phyloP scores from a whole-genome alignment of 2,329 filamentous ascomycete genomes.

The Penicillium palitans region DNA sequence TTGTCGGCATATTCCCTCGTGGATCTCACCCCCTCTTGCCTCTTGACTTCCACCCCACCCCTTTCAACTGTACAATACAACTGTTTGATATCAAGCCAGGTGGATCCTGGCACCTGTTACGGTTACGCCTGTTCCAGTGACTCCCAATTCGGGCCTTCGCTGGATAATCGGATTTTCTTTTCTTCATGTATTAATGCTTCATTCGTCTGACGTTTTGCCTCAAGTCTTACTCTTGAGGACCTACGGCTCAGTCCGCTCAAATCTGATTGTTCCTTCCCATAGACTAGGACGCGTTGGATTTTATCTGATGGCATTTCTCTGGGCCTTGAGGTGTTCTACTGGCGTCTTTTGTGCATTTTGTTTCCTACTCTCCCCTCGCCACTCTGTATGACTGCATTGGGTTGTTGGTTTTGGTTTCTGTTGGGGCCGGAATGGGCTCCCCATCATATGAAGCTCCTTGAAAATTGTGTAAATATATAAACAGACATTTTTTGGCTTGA shows the following conservation, averaged over 20 bases:
- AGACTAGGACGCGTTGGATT: conserved; percentile 22
- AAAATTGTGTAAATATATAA: conserved; percentile 14
- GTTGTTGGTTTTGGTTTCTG: conserved; percentile 13
- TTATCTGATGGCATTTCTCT: conserved; percentile 26
- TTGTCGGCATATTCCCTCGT: conserved; percentile 19
- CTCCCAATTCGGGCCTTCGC: conserved; percentile 14
- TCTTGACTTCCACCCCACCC: conserved; percentile 32
- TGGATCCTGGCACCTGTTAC: conserved; percentile 35
- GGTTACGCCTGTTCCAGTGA: conserved; percentile 32
- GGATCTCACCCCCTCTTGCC: conserved; percentile 24
- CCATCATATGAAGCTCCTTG: background rate
- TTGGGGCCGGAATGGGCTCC: background rate
- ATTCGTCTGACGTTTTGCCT: conserved; percentile 1
- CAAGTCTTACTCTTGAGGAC: background rate
- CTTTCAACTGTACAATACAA: conserved; percentile 43
- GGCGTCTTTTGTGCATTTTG: conserved; percentile 25
- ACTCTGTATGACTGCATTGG: conserved; percentile 23
- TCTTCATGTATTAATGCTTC: conserved; percentile 30
- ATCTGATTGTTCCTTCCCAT: conserved; percentile 15
- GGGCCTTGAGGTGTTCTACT: conserved; percentile 24
- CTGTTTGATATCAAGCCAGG: conserved; percentile 40
- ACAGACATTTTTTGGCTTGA: background rate
- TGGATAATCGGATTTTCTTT: conserved; percentile 22
- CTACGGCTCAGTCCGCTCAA: background rate
- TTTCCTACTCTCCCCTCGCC: conserved; percentile 36